Conservation (phyloP, 2,329 filamentous ascomycete species). For the Fusarium sp. region DNA sequence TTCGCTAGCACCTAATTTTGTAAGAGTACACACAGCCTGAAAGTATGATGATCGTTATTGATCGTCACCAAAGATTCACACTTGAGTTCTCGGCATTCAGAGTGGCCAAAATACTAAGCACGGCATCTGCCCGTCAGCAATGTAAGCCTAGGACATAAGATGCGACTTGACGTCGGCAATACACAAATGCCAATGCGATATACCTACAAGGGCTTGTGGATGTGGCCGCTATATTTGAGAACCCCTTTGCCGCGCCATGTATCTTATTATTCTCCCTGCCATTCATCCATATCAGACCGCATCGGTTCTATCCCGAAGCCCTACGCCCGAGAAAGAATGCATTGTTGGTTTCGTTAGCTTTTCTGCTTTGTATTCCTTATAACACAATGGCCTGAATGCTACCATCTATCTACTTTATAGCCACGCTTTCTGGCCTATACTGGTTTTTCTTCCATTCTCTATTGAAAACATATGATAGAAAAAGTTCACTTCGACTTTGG, state of each 20-base stretch:
- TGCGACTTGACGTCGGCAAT: constrained; percentile 9
- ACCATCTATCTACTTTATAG: not conserved
- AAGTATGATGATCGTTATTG: not conserved
- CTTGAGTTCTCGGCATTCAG: constrained; percentile 20
- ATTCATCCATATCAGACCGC: constrained; percentile 4
- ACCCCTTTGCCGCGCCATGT: not conserved
- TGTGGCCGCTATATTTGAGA: not conserved
- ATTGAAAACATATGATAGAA: not conserved
- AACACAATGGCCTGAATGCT: not conserved
- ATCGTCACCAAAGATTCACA: constrained; percentile 20
- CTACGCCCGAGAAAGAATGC: constrained; percentile 34
- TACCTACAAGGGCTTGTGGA: not conserved
- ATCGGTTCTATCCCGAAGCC: constrained; percentile 24
- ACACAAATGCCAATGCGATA: not conserved
- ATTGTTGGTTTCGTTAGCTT: constrained; percentile 10
- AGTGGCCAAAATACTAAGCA: constrained; percentile 17
- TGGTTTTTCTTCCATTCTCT: not conserved
- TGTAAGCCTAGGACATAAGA: constrained; percentile 1
- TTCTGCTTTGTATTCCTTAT: not conserved
- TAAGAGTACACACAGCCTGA: not conserved
- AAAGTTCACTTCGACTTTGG: not conserved
- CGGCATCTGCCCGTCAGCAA: constrained; percentile 8
- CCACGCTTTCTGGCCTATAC: not conserved
- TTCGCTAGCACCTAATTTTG: not conserved
- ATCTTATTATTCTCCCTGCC: not conserved